Evolutionary conservation across 306 rosid genomes (phyloP).

Genomic region (Trifolium subterraneum): DNA sequence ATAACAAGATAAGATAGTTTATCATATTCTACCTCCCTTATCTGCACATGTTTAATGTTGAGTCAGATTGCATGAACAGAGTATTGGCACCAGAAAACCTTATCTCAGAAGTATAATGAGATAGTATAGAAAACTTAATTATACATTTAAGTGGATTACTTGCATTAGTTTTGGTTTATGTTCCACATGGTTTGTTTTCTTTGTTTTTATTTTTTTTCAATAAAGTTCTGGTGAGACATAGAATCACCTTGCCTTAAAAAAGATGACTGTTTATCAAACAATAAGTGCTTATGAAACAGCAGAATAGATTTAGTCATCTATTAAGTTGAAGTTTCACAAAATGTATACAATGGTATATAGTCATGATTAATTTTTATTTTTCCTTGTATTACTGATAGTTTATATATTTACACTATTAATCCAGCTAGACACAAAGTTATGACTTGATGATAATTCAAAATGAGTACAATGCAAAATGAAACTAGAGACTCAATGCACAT

Average conservation of each 20-base stretch:
- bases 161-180: too few relatives aligned
- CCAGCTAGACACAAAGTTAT: constrained; percentile 10
- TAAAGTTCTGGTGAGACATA: too few relatives aligned
- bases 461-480: constrained; percentile 8
- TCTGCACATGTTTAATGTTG: neutral
- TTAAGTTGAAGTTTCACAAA: neutral
- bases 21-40: neutral
- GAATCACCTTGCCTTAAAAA: too few relatives aligned
- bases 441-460: constrained; percentile 30
- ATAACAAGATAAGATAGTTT: neutral
- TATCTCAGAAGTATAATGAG: too few relatives aligned
- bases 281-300: neutral
- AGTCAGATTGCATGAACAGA: neutral
- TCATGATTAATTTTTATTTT: too few relatives aligned
- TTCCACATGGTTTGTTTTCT: too few relatives aligned
- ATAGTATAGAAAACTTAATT: too few relatives aligned
- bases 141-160: too few relatives aligned
- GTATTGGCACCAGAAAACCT: neutral
- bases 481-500: neutral
- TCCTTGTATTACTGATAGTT: too few relatives aligned
- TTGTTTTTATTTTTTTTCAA: too few relatives aligned
- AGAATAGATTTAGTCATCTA: neutral
- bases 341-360: neutral
- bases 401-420: neutral
- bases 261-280: too few relatives aligned